Conservation (phyloP, 2,329 filamentous ascomycete species). For the Ophiocordyceps camponoti-saundersi region DNA sequence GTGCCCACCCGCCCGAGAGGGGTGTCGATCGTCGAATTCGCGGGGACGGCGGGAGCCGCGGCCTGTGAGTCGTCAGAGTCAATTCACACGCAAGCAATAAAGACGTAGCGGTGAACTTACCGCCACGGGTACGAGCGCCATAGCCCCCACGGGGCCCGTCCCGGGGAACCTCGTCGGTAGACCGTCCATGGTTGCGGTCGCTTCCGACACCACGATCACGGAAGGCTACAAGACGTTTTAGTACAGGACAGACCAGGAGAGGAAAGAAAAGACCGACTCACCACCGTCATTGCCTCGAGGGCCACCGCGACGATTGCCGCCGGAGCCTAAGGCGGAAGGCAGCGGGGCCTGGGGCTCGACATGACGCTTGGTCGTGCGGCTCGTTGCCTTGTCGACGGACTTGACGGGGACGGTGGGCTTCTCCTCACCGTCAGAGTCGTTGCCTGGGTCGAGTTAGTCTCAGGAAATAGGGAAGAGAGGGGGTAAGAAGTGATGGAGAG, state of each 20-base stretch:
- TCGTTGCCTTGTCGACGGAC: constrained; percentile 69
- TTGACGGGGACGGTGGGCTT: constrained; percentile 73
- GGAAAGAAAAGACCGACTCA: constrained; percentile 26
- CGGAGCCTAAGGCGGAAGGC: constrained; percentile 34
- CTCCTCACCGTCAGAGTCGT: constrained; percentile 41
- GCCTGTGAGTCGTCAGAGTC: constrained; percentile 16
- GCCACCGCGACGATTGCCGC: constrained; percentile 34
- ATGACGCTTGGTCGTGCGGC: constrained; percentile 71
- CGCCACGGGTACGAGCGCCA: constrained; percentile 44
- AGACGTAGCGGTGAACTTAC: constrained; percentile 19
- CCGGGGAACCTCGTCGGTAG: constrained; percentile 49
- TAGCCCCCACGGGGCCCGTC: constrained; percentile 42
- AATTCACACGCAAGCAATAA: neutral
- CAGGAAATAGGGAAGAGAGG: neutral
- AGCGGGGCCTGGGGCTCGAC: constrained; percentile 55
- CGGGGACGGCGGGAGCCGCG: constrained; percentile 36
- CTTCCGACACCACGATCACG: constrained; percentile 72
- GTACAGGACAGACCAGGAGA: neutral
- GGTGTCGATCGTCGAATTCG: constrained; percentile 39
- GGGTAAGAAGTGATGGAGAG: neutral
- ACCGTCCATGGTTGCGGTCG: constrained; percentile 66
- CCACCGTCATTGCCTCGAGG: constrained; percentile 72
- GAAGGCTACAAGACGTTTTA: constrained; percentile 37
- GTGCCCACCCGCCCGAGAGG: constrained; percentile 21
- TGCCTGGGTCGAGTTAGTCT: constrained; percentile 23